phyloP scores from a whole-genome alignment of 148 eudicot species.

The Tetragonia tetragonoides region DNA sequence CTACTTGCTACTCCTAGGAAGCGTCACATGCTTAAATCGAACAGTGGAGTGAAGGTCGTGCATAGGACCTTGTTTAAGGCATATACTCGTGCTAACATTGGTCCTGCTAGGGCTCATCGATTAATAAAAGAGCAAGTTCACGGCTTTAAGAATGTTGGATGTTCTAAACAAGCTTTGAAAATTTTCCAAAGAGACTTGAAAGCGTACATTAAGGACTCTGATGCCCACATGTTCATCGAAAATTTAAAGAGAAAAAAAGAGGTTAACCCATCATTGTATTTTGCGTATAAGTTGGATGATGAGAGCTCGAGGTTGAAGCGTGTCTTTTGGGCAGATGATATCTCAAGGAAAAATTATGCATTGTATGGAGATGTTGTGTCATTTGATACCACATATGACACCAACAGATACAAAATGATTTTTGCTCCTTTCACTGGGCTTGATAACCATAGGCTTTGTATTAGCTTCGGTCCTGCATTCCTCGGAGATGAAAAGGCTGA shows the following conservation, averaged over 20 bases:
- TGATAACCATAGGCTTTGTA: background rate
- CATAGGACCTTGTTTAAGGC: background rate
- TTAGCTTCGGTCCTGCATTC: background rate
- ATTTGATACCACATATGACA: background rate
- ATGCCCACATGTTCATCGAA: background rate
- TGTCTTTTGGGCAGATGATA: background rate
- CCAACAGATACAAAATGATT: background rate
- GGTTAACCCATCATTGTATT: background rate
- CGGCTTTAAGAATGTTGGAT: background rate
- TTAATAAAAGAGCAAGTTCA: background rate
- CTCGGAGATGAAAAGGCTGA: background rate
- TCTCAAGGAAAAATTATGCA: background rate
- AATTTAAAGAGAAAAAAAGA: background rate
- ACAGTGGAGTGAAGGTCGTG: background rate
- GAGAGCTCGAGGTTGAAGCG: background rate
- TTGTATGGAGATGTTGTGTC: background rate
- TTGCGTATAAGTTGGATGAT: background rate
- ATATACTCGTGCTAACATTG: background rate
- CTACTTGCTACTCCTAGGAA: background rate
- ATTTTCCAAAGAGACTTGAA: background rate
- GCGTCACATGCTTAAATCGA: background rate
- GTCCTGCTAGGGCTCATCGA: background rate
- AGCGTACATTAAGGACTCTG: background rate
- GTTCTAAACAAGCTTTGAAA: background rate
- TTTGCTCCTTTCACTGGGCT: background rate